Base-by-base conservation (phyloP, 73 alveolate genomes). In the Paramecium biaurelia region DNA sequence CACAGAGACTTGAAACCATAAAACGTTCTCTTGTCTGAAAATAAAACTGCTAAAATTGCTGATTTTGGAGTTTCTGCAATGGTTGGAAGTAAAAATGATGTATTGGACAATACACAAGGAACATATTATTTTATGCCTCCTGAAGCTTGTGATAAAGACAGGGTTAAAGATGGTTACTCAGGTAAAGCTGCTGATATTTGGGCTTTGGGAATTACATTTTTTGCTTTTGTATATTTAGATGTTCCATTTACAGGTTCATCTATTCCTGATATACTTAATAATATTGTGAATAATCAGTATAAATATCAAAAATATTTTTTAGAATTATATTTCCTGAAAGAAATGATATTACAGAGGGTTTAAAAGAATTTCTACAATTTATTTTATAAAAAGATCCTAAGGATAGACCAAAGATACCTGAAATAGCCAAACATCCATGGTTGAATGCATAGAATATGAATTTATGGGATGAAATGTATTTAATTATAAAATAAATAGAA, bases 1-100 rank as follows among this genome's bases (percentile, higher is more conserved):
- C 99, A 98, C 93, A 93, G 99, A 76, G 99, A 98, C 93, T 92
- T 98, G 8, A 98, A 98, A 76, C 99, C 99, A n/a, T 95, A 98
- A 85, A 98, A 98, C 92, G 97, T 98, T 23, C 89, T 98, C 88
- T 92, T 98, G 28, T 94, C 95, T 89, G 82, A 96, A 26, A 95
- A 72, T 72, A 72, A 96, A 15, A 70, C 56, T 30, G 98, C 99
- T 82, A 96, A 97, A 92, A 92, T 98, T 18, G 99, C 99, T 53
- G 99, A 97, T 95, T 98, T 97, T 90, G 99, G 99, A 34, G 95
- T 94, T 10, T 88, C 99, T 30, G 41, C 93, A 23, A 88, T 92
- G 18, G 87, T 96, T 82, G 53, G 85, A 24, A 63, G 84, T 32
- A 97, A 92, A 26, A 93, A 92, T 86, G 98, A 97, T 88, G 95